Conservation (phyloP, 2,329 filamentous ascomycete genomes). For the Ophiocordyceps camponoti-saundersi region DNA sequence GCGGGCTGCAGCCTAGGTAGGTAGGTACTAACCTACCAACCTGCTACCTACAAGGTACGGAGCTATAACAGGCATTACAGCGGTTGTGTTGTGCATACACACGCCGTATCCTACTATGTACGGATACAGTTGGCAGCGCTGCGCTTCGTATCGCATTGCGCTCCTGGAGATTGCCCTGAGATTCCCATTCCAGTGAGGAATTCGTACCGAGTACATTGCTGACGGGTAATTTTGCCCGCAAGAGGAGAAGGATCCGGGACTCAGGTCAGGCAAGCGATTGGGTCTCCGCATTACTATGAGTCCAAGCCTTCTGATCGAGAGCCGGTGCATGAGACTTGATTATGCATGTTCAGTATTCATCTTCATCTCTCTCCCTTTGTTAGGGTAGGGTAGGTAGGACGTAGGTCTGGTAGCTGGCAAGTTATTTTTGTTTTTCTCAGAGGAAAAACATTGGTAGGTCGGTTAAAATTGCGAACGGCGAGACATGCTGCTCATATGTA, state of each 20-base stretch:
- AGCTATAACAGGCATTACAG: too few species aligned
- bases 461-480: neutral
- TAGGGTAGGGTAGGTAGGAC: too few species aligned
- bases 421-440: neutral
- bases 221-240: neutral
- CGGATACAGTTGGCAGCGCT: too few species aligned
- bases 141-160: neutral
- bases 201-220: too few species aligned
- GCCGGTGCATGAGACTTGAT: neutral
- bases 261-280: neutral
- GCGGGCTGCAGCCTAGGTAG: too few species aligned
- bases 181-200: conserved; percentile 1
- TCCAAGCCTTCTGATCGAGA: too few species aligned
- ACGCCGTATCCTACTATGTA: too few species aligned
- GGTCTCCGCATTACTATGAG: neutral
- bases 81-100: too few species aligned
- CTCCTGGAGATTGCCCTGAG: conserved; percentile 5
- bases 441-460: too few species aligned
- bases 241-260: too few species aligned
- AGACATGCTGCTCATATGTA: neutral
- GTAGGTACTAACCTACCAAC: neutral
- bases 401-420: too few species aligned
- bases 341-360: neutral
- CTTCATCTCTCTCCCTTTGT: neutral
- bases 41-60: too few species aligned